A percentile compares a stretch with the other conserved stretches of the same genome.
Evolutionary conservation across 352 stramenopile genomes (phyloP).

Genomic region (Globisporangium heterothallicum): DNA sequence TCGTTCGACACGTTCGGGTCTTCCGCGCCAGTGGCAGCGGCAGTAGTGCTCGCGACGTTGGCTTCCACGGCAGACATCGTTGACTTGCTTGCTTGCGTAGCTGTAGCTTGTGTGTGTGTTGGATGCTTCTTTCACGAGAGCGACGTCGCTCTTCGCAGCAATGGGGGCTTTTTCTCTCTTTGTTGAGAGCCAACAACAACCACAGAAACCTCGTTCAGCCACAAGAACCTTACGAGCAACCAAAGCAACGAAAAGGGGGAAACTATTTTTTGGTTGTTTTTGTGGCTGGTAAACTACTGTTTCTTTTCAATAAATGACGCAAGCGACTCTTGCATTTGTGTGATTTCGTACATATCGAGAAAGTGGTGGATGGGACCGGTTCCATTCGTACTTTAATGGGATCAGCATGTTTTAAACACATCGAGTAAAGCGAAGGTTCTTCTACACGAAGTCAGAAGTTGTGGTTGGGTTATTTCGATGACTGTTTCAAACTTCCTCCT

Average conservation of each 20-base stretch:
- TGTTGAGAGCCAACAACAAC: background rate
- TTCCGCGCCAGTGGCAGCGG: constrained; percentile 24
- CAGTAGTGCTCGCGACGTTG: constrained; percentile 4
- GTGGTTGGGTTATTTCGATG: no score
- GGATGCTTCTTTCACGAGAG: background rate
- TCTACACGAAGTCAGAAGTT: no score
- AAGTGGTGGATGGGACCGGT: background rate
- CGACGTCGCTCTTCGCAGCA: background rate
- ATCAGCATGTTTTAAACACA: no score
- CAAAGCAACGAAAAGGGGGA: background rate
- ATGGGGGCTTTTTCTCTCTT: background rate
- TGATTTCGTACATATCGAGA: background rate
- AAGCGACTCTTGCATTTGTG: background rate
- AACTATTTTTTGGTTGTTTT: background rate
- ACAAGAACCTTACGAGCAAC: background rate
- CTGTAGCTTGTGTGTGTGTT: background rate
- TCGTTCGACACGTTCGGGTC: constrained; percentile 50
- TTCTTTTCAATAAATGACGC: background rate
- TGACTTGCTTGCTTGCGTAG: background rate
- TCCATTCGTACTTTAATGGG: background rate
- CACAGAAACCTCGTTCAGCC: background rate
- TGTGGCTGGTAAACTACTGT: background rate
- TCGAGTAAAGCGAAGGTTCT: background rate
- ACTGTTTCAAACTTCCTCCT: no score
- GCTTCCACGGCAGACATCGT: background rate